These are phyloP conservation scores for Penicillium griseofulvum DNA, from an alignment of 2,329 filamentous ascomycete species.

Conservation along the genomic window DNA sequence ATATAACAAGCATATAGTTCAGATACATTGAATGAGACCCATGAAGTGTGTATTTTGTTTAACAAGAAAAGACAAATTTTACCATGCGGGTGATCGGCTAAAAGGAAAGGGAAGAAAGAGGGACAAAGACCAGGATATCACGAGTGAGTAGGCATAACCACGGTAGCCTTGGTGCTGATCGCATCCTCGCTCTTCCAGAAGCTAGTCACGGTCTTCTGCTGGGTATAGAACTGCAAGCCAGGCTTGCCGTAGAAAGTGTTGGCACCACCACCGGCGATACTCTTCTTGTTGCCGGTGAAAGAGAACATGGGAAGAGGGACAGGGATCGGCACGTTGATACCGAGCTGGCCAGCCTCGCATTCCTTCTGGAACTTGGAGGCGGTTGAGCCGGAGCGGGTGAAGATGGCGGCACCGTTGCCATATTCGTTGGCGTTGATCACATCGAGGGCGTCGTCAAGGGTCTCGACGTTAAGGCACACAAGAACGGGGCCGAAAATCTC, in stretches of 20 bases:
- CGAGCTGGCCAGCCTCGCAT: conserved; percentile 65
- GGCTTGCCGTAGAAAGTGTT: conserved; percentile 95
- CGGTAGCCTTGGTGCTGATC: conserved; percentile 76
- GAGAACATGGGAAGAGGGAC: conserved; percentile 62
- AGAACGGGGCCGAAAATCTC: conserved; percentile 68
- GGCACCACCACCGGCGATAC: conserved; percentile 83
- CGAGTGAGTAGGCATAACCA: conserved; percentile 78
- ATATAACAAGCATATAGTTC: not conserved
- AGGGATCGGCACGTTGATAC: conserved; percentile 66
- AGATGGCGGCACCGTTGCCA: conserved; percentile 65
- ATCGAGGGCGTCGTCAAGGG: conserved; percentile 61
- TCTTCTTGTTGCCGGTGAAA: conserved; percentile 77
- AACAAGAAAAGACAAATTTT: not conserved
- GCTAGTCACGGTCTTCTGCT: conserved; percentile 94
- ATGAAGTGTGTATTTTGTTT: not conserved
- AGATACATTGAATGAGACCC: conserved; percentile 7
- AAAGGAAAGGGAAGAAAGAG: not conserved
- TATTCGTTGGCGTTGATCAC: conserved; percentile 67
- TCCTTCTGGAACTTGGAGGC: conserved; percentile 63
- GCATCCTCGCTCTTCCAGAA: conserved; percentile 86
- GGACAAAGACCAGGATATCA: conserved; percentile 7
- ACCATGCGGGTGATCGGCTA: not conserved
- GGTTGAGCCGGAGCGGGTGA: conserved; percentile 61
- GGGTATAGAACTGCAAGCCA: conserved; percentile 91
- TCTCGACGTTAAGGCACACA: conserved; percentile 59